Percentiles rank a stretch among this genome's conserved stretches.
These are phyloP conservation scores for Canariomyces notabilis DNA, from an alignment of 2,329 filamentous ascomycete species.

Conservation along the genomic window DNA sequence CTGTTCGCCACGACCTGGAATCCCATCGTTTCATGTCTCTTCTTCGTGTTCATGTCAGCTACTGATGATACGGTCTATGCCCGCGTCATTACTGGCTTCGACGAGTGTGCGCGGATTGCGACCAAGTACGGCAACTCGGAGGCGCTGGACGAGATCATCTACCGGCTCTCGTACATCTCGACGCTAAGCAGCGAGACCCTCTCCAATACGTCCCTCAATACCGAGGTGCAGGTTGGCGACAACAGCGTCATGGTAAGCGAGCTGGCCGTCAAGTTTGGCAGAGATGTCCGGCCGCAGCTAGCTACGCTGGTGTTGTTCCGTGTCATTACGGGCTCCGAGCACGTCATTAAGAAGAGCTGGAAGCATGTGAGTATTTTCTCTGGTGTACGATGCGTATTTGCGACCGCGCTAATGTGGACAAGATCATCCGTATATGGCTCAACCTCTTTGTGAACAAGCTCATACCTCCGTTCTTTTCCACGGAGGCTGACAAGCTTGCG, in stretches of 20 bases:
- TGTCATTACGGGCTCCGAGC: slow-evolving; percentile 80
- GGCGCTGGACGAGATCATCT: slow-evolving; percentile 87
- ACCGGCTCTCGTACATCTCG: slow-evolving; percentile 84
- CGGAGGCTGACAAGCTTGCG: slow-evolving; percentile 58
- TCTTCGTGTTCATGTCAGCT: slow-evolving; percentile 98
- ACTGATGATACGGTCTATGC: slow-evolving; percentile 95
- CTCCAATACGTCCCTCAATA: slow-evolving; percentile 84
- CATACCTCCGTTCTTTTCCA: slow-evolving; percentile 71
- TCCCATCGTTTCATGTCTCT: slow-evolving; percentile 87
- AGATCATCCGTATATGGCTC: slow-evolving; percentile 87
- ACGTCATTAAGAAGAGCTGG: slow-evolving; percentile 71
- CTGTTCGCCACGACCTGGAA: slow-evolving; percentile 98
- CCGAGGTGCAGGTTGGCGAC: slow-evolving; percentile 86
- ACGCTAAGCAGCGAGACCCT: slow-evolving; percentile 71
- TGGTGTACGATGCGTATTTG: not conserved
- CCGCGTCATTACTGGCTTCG: slow-evolving; percentile 87
- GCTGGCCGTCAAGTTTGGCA: slow-evolving; percentile 88
- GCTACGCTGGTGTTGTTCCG: slow-evolving; percentile 94
- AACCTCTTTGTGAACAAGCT: slow-evolving; percentile 96
- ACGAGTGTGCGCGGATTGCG: slow-evolving; percentile 91
- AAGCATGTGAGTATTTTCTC: slow-evolving; percentile 59
- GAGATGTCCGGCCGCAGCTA: slow-evolving; percentile 88
- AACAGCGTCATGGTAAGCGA: slow-evolving; percentile 98
- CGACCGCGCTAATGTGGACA: slow-evolving; percentile 30
- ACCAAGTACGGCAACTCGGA: slow-evolving; percentile 77